Evolutionary conservation across 1,284 basidiomycete species (phyloP).

Genomic region (Naganishia sp.): DNA sequence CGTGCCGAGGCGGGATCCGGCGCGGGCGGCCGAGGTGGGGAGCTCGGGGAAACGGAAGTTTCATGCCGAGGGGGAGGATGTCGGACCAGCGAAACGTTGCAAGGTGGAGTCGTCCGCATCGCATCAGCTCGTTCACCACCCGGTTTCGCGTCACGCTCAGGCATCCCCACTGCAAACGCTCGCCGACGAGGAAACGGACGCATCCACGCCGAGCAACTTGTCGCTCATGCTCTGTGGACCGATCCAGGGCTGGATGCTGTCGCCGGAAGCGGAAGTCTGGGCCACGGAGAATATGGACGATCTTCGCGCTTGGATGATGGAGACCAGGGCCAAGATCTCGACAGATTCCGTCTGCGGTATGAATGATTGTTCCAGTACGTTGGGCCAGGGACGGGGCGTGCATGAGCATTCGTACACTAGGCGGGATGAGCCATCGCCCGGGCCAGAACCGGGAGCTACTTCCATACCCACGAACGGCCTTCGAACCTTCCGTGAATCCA

Average conservation of each 20-base stretch:
- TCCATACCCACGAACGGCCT: not conserved
- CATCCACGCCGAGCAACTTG: not conserved
- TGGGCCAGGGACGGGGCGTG: not conserved
- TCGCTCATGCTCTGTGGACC: conserved; percentile 49
- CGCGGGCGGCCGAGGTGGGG: not conserved
- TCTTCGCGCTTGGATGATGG: conserved; percentile 16
- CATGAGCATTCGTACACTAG: too few relatives aligned
- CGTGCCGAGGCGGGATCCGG: not conserved
- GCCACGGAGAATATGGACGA: conserved; percentile 20
- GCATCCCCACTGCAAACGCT: too few relatives aligned
- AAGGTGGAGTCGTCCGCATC: too few relatives aligned
- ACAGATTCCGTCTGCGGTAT: not conserved
- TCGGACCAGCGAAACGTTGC: too few relatives aligned
- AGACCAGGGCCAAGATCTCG: conserved; percentile 7
- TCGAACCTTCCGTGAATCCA: not conserved
- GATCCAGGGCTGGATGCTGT: conserved; percentile 41
- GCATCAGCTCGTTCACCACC: too few relatives aligned
- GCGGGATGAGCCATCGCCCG: not conserved
- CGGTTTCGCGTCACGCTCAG: not conserved
- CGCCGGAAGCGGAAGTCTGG: conserved; percentile 19
- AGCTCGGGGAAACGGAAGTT: not conserved
- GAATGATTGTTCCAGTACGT: not conserved
- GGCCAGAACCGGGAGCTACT: not conserved
- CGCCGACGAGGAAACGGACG: not conserved
- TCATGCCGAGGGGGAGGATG: not conserved